These are phyloP conservation scores for Withania somnifera DNA, from an alignment of 305 asterid genomes.

Conservation along the genomic window DNA sequence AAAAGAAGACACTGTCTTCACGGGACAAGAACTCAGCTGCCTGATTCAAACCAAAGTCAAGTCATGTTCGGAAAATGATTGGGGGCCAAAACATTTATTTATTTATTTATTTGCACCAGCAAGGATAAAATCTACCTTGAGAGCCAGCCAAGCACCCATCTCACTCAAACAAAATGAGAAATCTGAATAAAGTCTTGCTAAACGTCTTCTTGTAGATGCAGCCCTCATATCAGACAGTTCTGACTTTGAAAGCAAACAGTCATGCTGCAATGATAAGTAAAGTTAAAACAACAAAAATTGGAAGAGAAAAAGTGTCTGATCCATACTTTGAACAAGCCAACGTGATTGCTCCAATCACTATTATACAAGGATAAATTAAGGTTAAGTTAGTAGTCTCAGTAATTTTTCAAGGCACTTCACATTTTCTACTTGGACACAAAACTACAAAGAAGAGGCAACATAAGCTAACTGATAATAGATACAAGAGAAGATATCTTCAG, in stretches of 20 bases:
- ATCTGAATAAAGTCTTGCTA: slow-evolving; percentile 23
- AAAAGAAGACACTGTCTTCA: slow-evolving; percentile 21
- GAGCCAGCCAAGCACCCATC: slow-evolving; percentile 63
- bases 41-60: slow-evolving; percentile 24
- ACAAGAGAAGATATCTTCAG: neutral
- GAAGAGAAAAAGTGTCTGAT: neutral
- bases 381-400: neutral
- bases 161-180: slow-evolving; percentile 50
- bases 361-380: neutral
- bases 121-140: slow-evolving; percentile 36
- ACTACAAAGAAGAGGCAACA: neutral
- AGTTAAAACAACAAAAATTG: slow-evolving; percentile 7
- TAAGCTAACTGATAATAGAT: neutral
- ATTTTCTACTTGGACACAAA: neutral
- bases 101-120: neutral
- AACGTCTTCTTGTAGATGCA: slow-evolving; percentile 27
- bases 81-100: neutral
- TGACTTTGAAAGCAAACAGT: slow-evolving; percentile 12
- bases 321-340: neutral
- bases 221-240: slow-evolving; percentile 21
- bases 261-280: slow-evolving; percentile 32
- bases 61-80: neutral
- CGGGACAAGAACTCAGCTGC: slow-evolving; percentile 52
- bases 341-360: neutral
- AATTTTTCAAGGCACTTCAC: neutral